Evolutionary conservation across 768 basidiomycete genomes (phyloP), one percentile per base, ranked within the genome.

Genomic region (Serendipita vermifera): DNA sequence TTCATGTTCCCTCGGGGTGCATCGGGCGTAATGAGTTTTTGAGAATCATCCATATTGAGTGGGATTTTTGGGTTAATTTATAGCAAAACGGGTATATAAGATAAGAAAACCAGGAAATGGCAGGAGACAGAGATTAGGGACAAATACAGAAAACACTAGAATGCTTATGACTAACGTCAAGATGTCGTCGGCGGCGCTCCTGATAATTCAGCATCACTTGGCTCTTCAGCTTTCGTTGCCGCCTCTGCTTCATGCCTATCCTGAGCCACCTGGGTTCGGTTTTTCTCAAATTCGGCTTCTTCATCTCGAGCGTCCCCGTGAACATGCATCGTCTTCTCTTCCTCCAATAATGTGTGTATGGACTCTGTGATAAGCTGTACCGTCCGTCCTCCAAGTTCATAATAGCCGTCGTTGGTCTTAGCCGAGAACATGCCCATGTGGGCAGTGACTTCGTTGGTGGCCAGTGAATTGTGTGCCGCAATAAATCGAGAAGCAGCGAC

Each of bases 401-500:
- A 93, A 68, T 90, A 96, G 17, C 90, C 90, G 61, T 93, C 90
- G 63, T 96, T 94, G 22, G 79, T 81, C 60, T 73, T 76, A 3
- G 79, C 76, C 57, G 77, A 75, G 69, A 96, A 97, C 85, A 97
- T 94, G 32, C 82, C 82, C 33, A 80, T 87, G 65, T 97, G 92
- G 4, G 88, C 91, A 58, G 83, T 74, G 6, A 93, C 69, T 67
- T 94, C 91, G 63, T 91, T 85, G 22, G 73, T 58, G 0, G 83
- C 85, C 24, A 83, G 65, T 3, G 71, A 75, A 61, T 94, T 96
- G 29, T 71, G 72, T 2, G 80, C 77, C 15, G 82, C 76, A 11
- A 76, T 59, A 64, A 88, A 94, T 64, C 78, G 73, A 3, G 73
- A 38, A 24, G 57, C 55, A 3, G 32, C 38, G 0, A 72, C 71